Conservation (phyloP, 2,329 filamentous ascomycete species). For the Cryphonectria japonica region DNA sequence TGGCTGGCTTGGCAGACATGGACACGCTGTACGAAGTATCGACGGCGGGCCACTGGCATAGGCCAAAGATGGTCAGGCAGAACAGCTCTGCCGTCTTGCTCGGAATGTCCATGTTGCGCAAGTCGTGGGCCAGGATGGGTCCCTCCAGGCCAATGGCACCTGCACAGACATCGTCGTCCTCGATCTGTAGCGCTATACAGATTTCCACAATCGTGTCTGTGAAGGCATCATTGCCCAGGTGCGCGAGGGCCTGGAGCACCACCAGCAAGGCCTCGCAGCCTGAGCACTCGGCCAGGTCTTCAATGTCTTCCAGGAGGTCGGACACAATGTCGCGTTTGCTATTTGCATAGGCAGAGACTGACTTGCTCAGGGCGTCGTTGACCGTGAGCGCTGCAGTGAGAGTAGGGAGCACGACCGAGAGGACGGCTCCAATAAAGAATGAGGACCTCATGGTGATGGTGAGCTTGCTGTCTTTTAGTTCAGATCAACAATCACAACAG, state of each 20-base stretch:
- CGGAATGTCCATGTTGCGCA: constrained; percentile 51
- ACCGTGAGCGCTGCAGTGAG: constrained; percentile 21
- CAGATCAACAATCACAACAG: background rate
- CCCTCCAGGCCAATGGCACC: constrained; percentile 57
- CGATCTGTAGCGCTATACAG: constrained; percentile 42
- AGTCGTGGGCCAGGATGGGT: constrained; percentile 53
- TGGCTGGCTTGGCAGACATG: constrained; percentile 44
- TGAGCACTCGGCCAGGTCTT: constrained; percentile 27
- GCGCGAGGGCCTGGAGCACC: constrained; percentile 24
- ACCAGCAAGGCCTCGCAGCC: constrained; percentile 22
- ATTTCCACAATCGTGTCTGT: constrained; percentile 42
- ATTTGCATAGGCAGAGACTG: constrained; percentile 17
- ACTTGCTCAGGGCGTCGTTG: constrained; percentile 20
- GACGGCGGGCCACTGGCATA: constrained; percentile 54
- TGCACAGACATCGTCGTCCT: constrained; percentile 59
- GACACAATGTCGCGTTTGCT: constrained; percentile 18
- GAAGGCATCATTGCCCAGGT: constrained; percentile 38
- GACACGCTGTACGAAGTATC: constrained; percentile 48
- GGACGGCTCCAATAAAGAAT: constrained; percentile 4
- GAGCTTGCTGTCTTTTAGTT: background rate
- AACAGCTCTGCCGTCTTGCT: constrained; percentile 56
- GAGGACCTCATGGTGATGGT: constrained; percentile 18
- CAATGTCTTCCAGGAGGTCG: constrained; percentile 23
- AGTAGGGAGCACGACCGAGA: constrained; percentile 12
- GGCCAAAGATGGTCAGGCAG: constrained; percentile 57